phyloP scores from a whole-genome alignment of 2,329 filamentous ascomycete species.

The Aspergillus unguis region DNA sequence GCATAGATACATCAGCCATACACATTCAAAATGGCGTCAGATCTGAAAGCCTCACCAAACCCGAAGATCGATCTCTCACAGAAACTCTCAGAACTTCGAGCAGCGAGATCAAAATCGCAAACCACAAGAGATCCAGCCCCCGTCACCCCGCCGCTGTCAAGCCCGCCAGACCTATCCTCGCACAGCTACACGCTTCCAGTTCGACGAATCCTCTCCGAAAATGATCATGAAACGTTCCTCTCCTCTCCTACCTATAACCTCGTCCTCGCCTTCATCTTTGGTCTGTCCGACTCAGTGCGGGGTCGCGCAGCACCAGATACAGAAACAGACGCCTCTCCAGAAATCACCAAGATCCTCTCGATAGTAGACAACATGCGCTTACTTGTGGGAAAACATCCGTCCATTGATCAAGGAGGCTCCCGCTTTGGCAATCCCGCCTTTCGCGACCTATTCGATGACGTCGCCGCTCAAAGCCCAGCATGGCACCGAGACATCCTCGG shows the following conservation, averaged over 20 bases:
- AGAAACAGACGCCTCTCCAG: constrained; percentile 41
- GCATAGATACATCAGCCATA: not conserved
- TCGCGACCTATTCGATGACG: constrained; percentile 66
- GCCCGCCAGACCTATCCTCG: constrained; percentile 60
- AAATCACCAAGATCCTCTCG: constrained; percentile 61
- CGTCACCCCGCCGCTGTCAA: constrained; percentile 68
- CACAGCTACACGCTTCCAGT: constrained; percentile 65
- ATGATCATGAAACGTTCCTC: constrained; percentile 79
- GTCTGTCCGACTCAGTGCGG: constrained; percentile 76
- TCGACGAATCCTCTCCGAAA: constrained; percentile 74
- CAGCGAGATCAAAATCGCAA: constrained; percentile 34
- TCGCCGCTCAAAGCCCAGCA: constrained; percentile 36
- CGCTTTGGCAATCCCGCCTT: constrained; percentile 95
- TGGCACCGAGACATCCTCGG: constrained; percentile 44
- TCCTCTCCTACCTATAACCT: constrained; percentile 71
- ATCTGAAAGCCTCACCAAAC: constrained; percentile 17
- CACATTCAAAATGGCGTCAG: constrained; percentile 23
- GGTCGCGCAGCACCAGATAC: constrained; percentile 29
- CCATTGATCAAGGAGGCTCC: constrained; percentile 81
- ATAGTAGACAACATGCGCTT: constrained; percentile 68
- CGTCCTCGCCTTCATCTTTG: constrained; percentile 80
- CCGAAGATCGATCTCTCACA: constrained; percentile 39
- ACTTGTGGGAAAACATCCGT: constrained; percentile 67
- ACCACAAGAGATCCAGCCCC: constrained; percentile 58
- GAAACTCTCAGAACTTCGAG: constrained; percentile 38